These are phyloP conservation scores for Pholiota molesta DNA, from an alignment of 768 basidiomycete genomes.

Conservation along the genomic window DNA sequence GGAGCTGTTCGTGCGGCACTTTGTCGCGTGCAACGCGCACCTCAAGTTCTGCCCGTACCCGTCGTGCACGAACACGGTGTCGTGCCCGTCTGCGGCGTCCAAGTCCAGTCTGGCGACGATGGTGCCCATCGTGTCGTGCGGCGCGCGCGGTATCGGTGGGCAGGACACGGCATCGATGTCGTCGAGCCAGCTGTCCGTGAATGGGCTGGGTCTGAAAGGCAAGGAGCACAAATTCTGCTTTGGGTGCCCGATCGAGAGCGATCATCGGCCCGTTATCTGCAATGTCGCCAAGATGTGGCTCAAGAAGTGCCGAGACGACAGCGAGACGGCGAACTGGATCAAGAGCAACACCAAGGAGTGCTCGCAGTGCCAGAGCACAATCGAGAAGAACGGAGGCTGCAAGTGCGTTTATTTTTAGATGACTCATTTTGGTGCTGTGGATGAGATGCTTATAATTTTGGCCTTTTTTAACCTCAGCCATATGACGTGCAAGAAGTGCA, in stretches of 20 bases:
- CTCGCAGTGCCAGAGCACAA: conserved; percentile 92
- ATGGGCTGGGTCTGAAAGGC: conserved; percentile 29
- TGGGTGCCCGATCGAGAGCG: conserved; percentile 85
- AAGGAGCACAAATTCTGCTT: conserved; percentile 90
- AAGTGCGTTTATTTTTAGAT: conserved; percentile 65
- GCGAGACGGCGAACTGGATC: conserved; percentile 99
- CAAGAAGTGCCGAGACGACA: conserved; percentile 96
- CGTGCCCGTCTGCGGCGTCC: conserved; percentile 80
- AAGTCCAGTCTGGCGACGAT: conserved; percentile 73
- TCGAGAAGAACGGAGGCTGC: conserved; percentile 99
- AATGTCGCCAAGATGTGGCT: conserved; percentile 90
- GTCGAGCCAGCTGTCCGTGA: conserved; percentile 32
- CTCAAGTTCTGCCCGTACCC: conserved; percentile 97
- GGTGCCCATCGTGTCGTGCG: conserved; percentile 90
- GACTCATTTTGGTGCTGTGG: conserved; percentile 7
- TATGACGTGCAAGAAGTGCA: conserved; percentile 99
- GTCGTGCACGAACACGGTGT: conserved; percentile 91
- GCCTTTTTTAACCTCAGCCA: conserved; percentile 57
- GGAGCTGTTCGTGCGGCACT: conserved; percentile 87
- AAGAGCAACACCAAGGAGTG: conserved; percentile 99
- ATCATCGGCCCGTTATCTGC: conserved; percentile 93
- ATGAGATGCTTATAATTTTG: conserved; percentile 7
- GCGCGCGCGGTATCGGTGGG: conserved; percentile 53
- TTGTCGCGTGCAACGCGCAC: conserved; percentile 79
- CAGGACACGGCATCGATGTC: conserved; percentile 27